Base-by-base conservation (phyloP, 164 flowering plant genomes). In the Stephania yunnanensis region DNA sequence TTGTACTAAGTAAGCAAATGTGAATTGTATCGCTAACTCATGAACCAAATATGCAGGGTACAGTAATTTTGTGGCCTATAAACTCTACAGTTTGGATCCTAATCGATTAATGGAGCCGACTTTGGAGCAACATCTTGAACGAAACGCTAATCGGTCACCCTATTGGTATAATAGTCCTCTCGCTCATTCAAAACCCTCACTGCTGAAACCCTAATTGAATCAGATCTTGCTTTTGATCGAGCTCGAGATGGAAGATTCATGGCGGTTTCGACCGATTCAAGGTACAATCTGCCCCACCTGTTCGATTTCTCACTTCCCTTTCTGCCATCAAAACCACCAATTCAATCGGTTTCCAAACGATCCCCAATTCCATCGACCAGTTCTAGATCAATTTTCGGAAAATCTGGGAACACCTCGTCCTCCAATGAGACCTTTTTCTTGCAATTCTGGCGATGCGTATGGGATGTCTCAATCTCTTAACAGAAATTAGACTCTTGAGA, bases 271-370 rank as follows among this genome's bases (percentile, higher is more conserved):
- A 10, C 83, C 87, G 55, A 46, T 81, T 68, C 89, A 77, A 81
- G 84, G 83, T 73, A 81, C 70, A 73, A 69, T 81, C 77, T 90
- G 94, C 82, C 94, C 94, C 10, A 76, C 73, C 48, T 89, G 95
- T 80, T 85, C 88, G 1, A 63, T 74, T 74, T 78, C 87, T 20
- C 98, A 92, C 81, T 90, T 86, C 79, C 98, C 97, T 46, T 92
- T 91, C 77, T 91, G 95, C 83, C 82, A 91, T 78, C 87, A 80
- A 65, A 78, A 68, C 12, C 84, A 75, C 30, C 76, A 87, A 22
- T 68, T 75, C 69, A 70, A 78, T 75, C 76, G 79, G 42, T 81
- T 74, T 36, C 78, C 73, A 45, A 65, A 64, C 50, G 45, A 68
- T 71, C 80, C 73, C 52, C 44, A 75, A 30, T 74, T 76, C 71